A percentile compares a stretch with the other conserved stretches of the same genome.
Evolutionary conservation across 768 basidiomycete genomes (phyloP).

Genomic region (Candolleomyces efflorescens): DNA sequence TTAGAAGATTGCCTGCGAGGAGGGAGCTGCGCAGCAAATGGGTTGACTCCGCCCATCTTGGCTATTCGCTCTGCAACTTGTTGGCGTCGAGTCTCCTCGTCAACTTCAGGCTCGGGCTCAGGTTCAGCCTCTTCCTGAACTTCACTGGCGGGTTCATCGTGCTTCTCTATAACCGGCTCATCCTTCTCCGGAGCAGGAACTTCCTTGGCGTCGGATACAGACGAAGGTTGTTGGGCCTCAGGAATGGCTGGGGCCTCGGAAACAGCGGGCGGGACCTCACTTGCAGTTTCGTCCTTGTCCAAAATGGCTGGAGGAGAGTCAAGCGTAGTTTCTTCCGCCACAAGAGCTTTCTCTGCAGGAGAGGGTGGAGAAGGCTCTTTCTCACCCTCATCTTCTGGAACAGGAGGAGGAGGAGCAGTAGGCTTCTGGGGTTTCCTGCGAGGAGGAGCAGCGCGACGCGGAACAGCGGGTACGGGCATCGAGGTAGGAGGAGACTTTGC

Average conservation of each 20-base stretch:
- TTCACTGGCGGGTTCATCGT: constrained; percentile 1
- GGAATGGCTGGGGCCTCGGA: too few relatives aligned
- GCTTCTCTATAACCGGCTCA: too few relatives aligned
- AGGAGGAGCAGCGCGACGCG: constrained; percentile 73
- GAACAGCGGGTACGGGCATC: constrained; percentile 74
- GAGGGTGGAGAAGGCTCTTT: neutral
- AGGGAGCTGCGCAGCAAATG: constrained; percentile 35
- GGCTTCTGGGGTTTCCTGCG: constrained; percentile 55
- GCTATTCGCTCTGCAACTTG: constrained; percentile 62
- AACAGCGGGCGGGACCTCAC: too few relatives aligned
- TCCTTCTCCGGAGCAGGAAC: too few relatives aligned
- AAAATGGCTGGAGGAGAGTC: too few relatives aligned
- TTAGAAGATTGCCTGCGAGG: constrained; percentile 19
- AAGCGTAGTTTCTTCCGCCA: neutral
- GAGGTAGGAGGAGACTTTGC: constrained; percentile 39
- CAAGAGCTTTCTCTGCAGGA: too few relatives aligned
- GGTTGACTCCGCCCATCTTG: constrained; percentile 67
- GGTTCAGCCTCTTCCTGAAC: constrained; percentile 12
- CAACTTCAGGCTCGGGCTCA: constrained; percentile 27
- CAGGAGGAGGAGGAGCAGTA: constrained; percentile 10
- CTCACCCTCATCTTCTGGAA: constrained; percentile 13
- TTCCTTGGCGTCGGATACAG: too few relatives aligned
- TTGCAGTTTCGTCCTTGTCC: too few relatives aligned
- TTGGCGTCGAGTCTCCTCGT: constrained; percentile 49
- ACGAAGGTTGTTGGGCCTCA: too few relatives aligned